These are phyloP conservation scores for Trichosporon asahii DNA, from an alignment of 1,284 basidiomycete species.

Conservation along the genomic window DNA sequence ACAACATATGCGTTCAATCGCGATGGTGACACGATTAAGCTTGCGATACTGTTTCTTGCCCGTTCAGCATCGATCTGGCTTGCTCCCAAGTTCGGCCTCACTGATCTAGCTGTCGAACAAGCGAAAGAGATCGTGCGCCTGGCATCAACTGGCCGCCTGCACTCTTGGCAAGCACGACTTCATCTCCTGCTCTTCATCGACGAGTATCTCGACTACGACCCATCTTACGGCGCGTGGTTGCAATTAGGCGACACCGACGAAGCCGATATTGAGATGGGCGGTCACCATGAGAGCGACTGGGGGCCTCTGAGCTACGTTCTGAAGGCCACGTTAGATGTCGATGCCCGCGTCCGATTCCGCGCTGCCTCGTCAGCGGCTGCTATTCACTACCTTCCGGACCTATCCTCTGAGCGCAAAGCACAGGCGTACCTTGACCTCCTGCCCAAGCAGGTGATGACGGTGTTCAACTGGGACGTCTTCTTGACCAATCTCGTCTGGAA, in stretches of 20 bases:
- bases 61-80: conserved; percentile 67
- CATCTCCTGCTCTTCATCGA: conserved; percentile 64
- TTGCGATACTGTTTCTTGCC: conserved; percentile 64
- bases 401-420: conserved; percentile 25
- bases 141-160: conserved; percentile 55
- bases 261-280: conserved; percentile 31
- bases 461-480: conserved; percentile 60
- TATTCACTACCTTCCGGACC: conserved; percentile 31
- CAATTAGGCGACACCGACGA: conserved; percentile 26
- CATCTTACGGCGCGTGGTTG: conserved; percentile 42
- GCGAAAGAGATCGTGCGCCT: conserved; percentile 58
- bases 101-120: conserved; percentile 56
- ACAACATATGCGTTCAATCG: conserved; percentile 60
- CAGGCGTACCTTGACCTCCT: conserved; percentile 31
- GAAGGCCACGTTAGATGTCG: conserved; percentile 63
- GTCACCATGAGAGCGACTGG: conserved; percentile 8
- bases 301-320: conserved; percentile 55
- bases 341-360: conserved; percentile 82
- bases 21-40: conserved; percentile 59
- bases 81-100: conserved; percentile 52
- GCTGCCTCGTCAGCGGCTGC: conserved; percentile 62
- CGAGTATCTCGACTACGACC: conserved; percentile 63
- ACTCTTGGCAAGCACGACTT: conserved; percentile 69
- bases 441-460: conserved; percentile 21
- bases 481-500: conserved; percentile 73